Conservation (phyloP, 257 asterid species). For the Solanum tarapatanum region DNA sequence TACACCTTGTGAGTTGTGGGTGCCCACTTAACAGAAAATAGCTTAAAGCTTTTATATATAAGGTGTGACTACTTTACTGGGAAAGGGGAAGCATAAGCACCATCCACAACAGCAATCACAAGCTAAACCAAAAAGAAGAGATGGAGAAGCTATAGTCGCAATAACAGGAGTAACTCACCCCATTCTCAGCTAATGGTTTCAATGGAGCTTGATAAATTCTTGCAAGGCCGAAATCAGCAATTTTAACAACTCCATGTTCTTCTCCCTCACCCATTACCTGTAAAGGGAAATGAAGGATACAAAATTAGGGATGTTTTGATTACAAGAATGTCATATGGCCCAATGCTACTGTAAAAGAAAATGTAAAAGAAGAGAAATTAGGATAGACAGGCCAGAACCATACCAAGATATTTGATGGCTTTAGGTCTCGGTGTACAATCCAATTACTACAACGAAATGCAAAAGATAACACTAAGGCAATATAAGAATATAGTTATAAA, state of each 20-base stretch:
- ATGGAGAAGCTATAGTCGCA: not conserved
- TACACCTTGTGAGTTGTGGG: not conserved
- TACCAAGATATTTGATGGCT: constrained; percentile 98
- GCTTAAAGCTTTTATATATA: not conserved
- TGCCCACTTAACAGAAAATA: not conserved
- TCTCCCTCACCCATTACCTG: constrained; percentile 99
- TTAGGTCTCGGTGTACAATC: constrained; percentile 95
- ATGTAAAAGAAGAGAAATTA: not conserved
- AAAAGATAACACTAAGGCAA: not conserved
- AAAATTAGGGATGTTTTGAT: not conserved
- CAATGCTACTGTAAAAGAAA: not conserved
- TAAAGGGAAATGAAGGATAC: not conserved
- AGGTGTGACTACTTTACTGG: not conserved
- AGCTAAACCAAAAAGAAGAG: not conserved
- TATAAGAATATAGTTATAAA: not conserved
- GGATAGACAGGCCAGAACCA: not conserved
- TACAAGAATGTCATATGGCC: not conserved
- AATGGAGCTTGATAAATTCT: constrained; percentile 93
- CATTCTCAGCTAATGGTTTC: constrained; percentile 79
- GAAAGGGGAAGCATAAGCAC: not conserved
- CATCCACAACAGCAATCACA: not conserved
- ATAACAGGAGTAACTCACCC: constrained; percentile 39
- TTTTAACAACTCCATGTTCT: constrained; percentile 92
- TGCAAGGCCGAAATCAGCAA: constrained; percentile 98
- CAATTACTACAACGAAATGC: constrained; percentile 65